phyloP scores from a whole-genome alignment of 1,284 basidiomycete genomes.

The Apiotrichum mycotoxinovorans region DNA sequence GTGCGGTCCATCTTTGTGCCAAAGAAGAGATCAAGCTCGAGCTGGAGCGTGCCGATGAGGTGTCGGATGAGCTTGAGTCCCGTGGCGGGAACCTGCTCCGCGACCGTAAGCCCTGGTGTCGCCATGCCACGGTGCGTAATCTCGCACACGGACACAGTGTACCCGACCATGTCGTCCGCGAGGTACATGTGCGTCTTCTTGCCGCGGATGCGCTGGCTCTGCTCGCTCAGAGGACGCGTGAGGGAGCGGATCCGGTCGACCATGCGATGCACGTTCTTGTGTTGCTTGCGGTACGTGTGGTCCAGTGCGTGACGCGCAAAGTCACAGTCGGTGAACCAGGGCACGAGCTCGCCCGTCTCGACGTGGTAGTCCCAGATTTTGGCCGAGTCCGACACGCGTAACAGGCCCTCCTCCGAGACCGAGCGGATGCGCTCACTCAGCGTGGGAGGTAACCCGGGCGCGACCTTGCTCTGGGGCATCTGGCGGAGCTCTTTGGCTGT shows the following conservation, averaged over 20 bases:
- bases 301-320: constrained; percentile 30
- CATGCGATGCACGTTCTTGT: constrained; percentile 36
- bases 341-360: constrained; percentile 47
- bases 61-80: constrained; percentile 73
- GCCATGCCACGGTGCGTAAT: constrained; percentile 69
- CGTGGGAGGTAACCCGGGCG: constrained; percentile 21
- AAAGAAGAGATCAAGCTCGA: constrained; percentile 47
- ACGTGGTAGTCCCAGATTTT: constrained; percentile 49
- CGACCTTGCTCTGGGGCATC: constrained; percentile 22
- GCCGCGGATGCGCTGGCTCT: constrained; percentile 43
- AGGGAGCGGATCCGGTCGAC: constrained; percentile 42
- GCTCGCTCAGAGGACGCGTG: constrained; percentile 43
- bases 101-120: constrained; percentile 53
- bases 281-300: constrained; percentile 25
- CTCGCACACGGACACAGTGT: constrained; percentile 79
- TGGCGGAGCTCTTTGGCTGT: constrained; percentile 20
- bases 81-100: constrained; percentile 71
- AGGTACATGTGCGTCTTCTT: constrained; percentile 62
- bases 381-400: constrained; percentile 40
- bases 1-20: constrained; percentile 58
- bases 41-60: constrained; percentile 61
- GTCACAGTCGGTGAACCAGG: constrained; percentile 46
- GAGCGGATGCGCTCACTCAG: constrained; percentile 42
- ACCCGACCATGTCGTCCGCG: constrained; percentile 84
- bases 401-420: constrained; percentile 45